Percentiles rank a stretch among this genome's conserved stretches.
phyloP scores from a whole-genome alignment of 164 flowering plant genomes.

The Warburgia ugandensis region DNA sequence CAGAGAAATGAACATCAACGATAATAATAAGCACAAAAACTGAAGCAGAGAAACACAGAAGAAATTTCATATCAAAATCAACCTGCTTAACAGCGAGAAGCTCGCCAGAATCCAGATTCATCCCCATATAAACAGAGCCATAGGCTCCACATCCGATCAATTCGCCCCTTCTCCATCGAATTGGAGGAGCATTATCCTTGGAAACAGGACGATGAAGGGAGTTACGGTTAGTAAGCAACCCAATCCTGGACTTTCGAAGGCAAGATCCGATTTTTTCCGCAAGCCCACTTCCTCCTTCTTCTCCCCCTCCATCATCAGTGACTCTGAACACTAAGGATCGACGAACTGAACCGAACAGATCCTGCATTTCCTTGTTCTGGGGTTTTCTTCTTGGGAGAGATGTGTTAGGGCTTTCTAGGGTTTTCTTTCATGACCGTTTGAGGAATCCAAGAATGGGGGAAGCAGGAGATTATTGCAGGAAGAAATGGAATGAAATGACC shows the following conservation, averaged over 20 bases:
- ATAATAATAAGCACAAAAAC: not conserved
- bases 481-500: too few species aligned
- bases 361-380: slow-evolving; percentile 40
- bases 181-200: slow-evolving; percentile 28
- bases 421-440: not conserved
- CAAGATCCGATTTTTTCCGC: slow-evolving; percentile 68
- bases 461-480: not conserved
- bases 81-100: slow-evolving; percentile 96
- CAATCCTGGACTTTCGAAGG: slow-evolving; percentile 70
- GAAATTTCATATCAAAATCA: not conserved
- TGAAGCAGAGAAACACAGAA: not conserved
- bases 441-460: not conserved
- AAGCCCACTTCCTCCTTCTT: slow-evolving; percentile 21
- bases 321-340: slow-evolving; percentile 64
- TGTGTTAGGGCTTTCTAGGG: not conserved
- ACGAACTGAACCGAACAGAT: slow-evolving; percentile 70
- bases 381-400: not conserved
- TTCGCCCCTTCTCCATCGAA: slow-evolving; percentile 93
- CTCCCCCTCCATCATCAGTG: slow-evolving; percentile 31
- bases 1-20: not conserved
- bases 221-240: slow-evolving; percentile 43
- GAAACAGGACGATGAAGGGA: not conserved
- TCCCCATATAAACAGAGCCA: slow-evolving; percentile 95
- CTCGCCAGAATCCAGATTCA: slow-evolving; percentile 98
- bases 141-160: slow-evolving; percentile 92